phyloP scores from a whole-genome alignment of 1,284 basidiomycete genomes.

The Puccinia horiana region DNA sequence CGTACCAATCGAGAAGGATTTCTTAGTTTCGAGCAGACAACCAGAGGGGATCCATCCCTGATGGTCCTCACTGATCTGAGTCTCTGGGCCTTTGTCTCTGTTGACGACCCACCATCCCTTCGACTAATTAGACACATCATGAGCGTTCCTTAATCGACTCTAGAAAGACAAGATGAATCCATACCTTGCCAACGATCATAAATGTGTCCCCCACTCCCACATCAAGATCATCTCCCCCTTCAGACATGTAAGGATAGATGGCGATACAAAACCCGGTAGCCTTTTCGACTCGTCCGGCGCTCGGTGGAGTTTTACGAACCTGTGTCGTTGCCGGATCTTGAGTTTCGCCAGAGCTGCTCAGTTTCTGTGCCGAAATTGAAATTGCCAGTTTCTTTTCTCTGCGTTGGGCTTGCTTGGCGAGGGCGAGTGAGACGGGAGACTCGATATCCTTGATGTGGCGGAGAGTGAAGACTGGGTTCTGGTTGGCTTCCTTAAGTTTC shows the following conservation, averaged over 20 bases:
- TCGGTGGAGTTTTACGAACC: not conserved
- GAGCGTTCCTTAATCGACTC: not conserved
- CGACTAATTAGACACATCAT: slow-evolving; percentile 63
- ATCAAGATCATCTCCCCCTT: slow-evolving; percentile 79
- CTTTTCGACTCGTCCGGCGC: slow-evolving; percentile 49
- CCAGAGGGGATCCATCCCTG: slow-evolving; percentile 63
- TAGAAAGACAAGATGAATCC: slow-evolving; percentile 70
- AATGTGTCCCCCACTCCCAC: slow-evolving; percentile 71
- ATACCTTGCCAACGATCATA: slow-evolving; percentile 39
- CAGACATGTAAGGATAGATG: slow-evolving; percentile 61
- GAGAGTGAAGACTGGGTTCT: slow-evolving; percentile 98
- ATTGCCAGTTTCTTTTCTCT: slow-evolving; percentile 52
- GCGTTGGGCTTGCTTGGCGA: slow-evolving; percentile 84
- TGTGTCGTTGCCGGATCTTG: not conserved
- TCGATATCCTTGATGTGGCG: slow-evolving; percentile 98
- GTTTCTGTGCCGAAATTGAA: not conserved
- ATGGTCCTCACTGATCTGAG: slow-evolving; percentile 77
- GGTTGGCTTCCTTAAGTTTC: slow-evolving; percentile 92
- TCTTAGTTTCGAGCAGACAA: slow-evolving; percentile 87
- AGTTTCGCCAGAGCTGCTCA: not conserved
- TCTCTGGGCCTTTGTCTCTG: slow-evolving; percentile 70
- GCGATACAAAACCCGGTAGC: slow-evolving; percentile 61
- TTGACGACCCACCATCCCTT: slow-evolving; percentile 99
- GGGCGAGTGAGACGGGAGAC: slow-evolving; percentile 89
- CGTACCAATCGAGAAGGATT: slow-evolving; percentile 65